Evolutionary conservation across 2,329 filamentous ascomycete species (phyloP).

Genomic region (Cercospora sp.): DNA sequence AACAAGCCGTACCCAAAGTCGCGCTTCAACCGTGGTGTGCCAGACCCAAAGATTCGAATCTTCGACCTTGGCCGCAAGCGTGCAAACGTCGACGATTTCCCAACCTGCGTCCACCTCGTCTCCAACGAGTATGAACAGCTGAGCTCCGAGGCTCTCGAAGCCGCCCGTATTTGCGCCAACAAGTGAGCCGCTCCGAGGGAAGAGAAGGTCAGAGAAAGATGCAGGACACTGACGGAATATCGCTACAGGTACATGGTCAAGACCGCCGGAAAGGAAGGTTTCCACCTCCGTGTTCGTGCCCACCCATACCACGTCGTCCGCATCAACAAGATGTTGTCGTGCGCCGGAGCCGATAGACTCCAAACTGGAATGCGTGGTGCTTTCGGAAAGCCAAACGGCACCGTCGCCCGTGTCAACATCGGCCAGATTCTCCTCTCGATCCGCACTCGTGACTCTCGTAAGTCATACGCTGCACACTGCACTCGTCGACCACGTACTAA

Average conservation of each 20-base stretch:
- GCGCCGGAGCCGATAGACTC: slow-evolving; percentile 99
- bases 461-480: slow-evolving; percentile 43
- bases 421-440: slow-evolving; percentile 98
- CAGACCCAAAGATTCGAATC: slow-evolving; percentile 73
- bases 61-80: slow-evolving; percentile 75
- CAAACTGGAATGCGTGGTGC: slow-evolving; percentile 99
- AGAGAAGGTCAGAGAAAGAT: slow-evolving; percentile 7
- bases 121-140: slow-evolving; percentile 99
- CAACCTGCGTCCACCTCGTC: slow-evolving; percentile 97
- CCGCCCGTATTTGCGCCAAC: slow-evolving; percentile 99
- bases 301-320: slow-evolving; percentile 99
- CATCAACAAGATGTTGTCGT: slow-evolving; percentile 99
- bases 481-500: slow-evolving; percentile 20
- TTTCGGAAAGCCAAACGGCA: slow-evolving; percentile 99
- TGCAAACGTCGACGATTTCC: slow-evolving; percentile 99
- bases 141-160: slow-evolving; percentile 98
- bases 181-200: slow-evolving; percentile 61
- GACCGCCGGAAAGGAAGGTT: slow-evolving; percentile 69
- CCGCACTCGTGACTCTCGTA: slow-evolving; percentile 91
- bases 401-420: slow-evolving; percentile 99
- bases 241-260: slow-evolving; percentile 64
- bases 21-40: slow-evolving; percentile 96
- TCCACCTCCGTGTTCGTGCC: slow-evolving; percentile 74
- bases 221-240: slow-evolving; percentile 10
- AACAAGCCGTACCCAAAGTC: slow-evolving; percentile 99